Conservation (phyloP, 2,329 filamentous ascomycete genomes). For the Colletotrichum liriopes region DNA sequence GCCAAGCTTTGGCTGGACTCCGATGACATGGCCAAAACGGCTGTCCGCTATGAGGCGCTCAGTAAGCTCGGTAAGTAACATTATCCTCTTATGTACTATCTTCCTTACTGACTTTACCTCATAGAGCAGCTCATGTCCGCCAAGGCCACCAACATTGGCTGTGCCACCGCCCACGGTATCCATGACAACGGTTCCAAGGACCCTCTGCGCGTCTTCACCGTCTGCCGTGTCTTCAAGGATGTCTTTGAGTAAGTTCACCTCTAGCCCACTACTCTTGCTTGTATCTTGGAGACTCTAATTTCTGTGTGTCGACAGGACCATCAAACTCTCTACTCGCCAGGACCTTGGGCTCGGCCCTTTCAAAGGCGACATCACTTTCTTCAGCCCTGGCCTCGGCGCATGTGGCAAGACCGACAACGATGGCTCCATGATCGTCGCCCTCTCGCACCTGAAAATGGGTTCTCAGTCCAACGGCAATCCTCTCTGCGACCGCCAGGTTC, state of each 20-base stretch:
- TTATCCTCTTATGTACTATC: accelerated
- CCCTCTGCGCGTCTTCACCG: conserved; percentile 4
- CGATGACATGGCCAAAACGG: neutral
- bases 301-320: neutral
- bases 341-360: conserved; percentile 13
- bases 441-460: conserved; percentile 42
- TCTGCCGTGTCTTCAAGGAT: conserved; percentile 26
- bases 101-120: neutral
- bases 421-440: conserved; percentile 24
- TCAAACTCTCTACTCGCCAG: conserved; percentile 20
- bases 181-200: neutral
- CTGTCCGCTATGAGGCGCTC: neutral
- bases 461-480: conserved; percentile 38
- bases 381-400: conserved; percentile 32
- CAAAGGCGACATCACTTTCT: conserved; percentile 38
- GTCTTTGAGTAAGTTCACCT: conserved; percentile 1
- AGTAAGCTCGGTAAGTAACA: neutral
- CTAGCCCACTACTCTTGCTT: neutral
- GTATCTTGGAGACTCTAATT: neutral
- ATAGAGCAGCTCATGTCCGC: conserved; percentile 24
- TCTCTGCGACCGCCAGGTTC: conserved; percentile 23
- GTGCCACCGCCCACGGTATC: neutral
- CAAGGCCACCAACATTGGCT: conserved; percentile 20
- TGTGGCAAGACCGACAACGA: conserved; percentile 31
- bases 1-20: conserved; percentile 20